Percentiles rank a stretch among this genome's conserved stretches.
phyloP scores from a whole-genome alignment of 2,329 filamentous ascomycete species.

The Colletotrichum trifolii region DNA sequence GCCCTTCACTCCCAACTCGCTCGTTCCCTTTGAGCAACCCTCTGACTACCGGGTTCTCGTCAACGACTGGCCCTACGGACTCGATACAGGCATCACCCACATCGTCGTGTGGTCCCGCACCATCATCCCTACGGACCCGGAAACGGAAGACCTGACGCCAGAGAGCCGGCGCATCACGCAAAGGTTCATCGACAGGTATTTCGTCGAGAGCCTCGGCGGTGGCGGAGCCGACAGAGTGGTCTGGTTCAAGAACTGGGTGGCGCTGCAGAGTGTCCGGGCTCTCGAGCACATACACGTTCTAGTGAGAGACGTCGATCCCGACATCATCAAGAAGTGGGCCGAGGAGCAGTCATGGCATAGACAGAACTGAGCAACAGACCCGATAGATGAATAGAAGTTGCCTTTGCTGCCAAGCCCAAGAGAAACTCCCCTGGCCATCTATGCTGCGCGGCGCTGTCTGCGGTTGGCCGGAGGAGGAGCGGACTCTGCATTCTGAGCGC shows the following conservation, averaged over 20 bases:
- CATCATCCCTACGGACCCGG: constrained; percentile 75
- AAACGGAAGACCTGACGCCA: constrained; percentile 77
- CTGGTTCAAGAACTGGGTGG: constrained; percentile 97
- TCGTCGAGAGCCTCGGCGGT: constrained; percentile 67
- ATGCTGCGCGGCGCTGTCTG: constrained; percentile 65
- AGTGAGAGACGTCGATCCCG: constrained; percentile 65
- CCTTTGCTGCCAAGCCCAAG: not conserved
- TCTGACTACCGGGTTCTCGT: constrained; percentile 76
- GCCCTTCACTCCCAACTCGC: constrained; percentile 64
- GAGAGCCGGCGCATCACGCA: constrained; percentile 73
- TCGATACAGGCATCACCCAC: constrained; percentile 75
- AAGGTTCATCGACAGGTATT: constrained; percentile 76
- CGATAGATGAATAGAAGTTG: constrained; percentile 17
- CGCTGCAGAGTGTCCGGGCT: constrained; percentile 86
- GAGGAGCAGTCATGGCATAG: constrained; percentile 54
- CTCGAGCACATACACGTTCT: constrained; percentile 91
- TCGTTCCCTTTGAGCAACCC: constrained; percentile 62
- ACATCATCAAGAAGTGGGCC: constrained; percentile 65
- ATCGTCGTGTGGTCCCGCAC: constrained; percentile 95
- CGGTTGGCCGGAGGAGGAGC: constrained; percentile 56
- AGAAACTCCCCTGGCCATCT: constrained; percentile 31
- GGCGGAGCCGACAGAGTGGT: constrained; percentile 65
- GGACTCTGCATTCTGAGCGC: constrained; percentile 40
- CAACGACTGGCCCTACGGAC: constrained; percentile 95
- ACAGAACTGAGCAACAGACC: constrained; percentile 21